Conservation (phyloP, 257 asterid genomes). For the Forsythia suspensa region DNA sequence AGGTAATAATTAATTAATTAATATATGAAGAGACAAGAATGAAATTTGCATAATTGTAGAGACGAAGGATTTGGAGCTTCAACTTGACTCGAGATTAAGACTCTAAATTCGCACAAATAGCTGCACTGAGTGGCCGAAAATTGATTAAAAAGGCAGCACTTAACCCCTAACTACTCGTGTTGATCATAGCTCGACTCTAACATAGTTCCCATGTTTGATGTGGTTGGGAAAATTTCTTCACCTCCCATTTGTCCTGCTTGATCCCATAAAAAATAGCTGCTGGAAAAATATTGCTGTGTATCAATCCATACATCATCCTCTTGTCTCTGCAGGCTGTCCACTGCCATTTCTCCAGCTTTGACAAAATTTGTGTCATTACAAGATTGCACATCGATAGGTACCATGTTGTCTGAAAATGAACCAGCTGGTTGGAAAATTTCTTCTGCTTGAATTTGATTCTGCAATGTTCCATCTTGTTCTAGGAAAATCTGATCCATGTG, state of each 20-base stretch:
- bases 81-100: no score
- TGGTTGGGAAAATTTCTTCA: conserved; percentile 38
- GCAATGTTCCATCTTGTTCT: conserved; percentile 47
- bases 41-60: no score
- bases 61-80: no score
- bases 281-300: conserved; percentile 45
- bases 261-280: conserved; percentile 67
- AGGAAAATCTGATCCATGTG: conserved; percentile 40
- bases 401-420: conserved; percentile 33
- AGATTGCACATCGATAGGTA: conserved; percentile 42
- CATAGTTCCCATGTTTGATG: conserved; percentile 44
- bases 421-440: conserved; percentile 21
- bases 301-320: conserved; percentile 60
- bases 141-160: no score
- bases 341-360: conserved; percentile 18
- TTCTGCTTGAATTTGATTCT: conserved; percentile 23
- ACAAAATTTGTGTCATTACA: conserved; percentile 21
- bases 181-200: neutral
- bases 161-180: no score
- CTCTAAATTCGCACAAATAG: no score
- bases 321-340: conserved; percentile 54
- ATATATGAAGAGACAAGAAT: no score
- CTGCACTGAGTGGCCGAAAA: no score
- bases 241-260: conserved; percentile 49
- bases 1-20: no score